Evolutionary conservation across 2,329 filamentous ascomycete species (phyloP).

Genomic region (Arthrobotrys iridis): DNA sequence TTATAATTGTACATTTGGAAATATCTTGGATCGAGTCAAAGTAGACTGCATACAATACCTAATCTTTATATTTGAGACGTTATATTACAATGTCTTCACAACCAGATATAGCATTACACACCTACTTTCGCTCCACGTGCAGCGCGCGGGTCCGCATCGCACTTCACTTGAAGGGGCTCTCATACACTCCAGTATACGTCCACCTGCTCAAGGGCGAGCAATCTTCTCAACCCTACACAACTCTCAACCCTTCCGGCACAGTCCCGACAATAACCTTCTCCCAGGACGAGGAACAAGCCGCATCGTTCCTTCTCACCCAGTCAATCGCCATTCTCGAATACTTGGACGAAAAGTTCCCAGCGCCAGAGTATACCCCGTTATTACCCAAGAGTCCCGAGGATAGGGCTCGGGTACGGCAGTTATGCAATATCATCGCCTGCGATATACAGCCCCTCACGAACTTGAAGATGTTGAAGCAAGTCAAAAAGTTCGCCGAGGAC

Average conservation of each 20-base stretch:
- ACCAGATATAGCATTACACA: conserved; percentile 64
- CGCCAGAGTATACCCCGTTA: conserved; percentile 60
- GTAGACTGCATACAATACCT: too few relatives aligned
- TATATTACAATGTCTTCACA: conserved; percentile 17
- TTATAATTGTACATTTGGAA: neutral
- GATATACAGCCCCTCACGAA: conserved; percentile 73
- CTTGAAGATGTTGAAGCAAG: conserved; percentile 66
- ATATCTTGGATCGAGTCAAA: too few relatives aligned
- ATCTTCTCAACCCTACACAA: conserved; percentile 62
- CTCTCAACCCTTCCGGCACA: conserved; percentile 67
- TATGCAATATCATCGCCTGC: conserved; percentile 67
- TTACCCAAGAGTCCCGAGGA: conserved; percentile 63
- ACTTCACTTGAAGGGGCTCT: conserved; percentile 67
- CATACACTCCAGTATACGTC: conserved; percentile 65
- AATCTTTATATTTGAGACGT: too few relatives aligned
- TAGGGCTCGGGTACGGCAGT: conserved; percentile 67
- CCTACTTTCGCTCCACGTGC: conserved; percentile 72
- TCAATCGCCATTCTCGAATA: conserved; percentile 72
- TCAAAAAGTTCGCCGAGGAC: conserved; percentile 64
- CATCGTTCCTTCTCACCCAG: conserved; percentile 65
- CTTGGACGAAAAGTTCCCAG: conserved; percentile 68
- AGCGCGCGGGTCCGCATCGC: conserved; percentile 71
- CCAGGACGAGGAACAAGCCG: conserved; percentile 51
- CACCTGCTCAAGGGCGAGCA: conserved; percentile 70
- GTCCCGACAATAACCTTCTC: conserved; percentile 68